A percentile compares a stretch with the other conserved stretches of the same genome.
These are phyloP conservation scores for Talaromyces sp. DNA, from an alignment of 2,329 filamentous ascomycete species.

Conservation along the genomic window DNA sequence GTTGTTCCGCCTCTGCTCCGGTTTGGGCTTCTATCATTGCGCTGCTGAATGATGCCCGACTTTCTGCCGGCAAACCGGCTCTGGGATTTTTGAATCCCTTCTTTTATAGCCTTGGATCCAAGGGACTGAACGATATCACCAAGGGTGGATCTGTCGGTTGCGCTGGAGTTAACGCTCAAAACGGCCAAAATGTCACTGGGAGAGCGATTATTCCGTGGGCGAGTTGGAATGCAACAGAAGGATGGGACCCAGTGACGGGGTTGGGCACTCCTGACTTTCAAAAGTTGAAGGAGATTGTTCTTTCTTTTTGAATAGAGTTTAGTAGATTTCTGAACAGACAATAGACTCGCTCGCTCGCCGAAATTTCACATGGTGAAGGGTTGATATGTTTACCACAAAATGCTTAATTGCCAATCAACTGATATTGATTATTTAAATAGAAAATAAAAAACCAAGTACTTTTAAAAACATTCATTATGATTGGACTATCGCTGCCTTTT, in stretches of 20 bases:
- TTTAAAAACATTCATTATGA: background rate
- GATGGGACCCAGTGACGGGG: slow-evolving; percentile 28
- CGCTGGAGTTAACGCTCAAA: slow-evolving; percentile 32
- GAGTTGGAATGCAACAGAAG: slow-evolving; percentile 9
- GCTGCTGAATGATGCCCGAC: slow-evolving; percentile 58
- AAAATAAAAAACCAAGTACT: background rate
- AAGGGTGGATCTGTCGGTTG: slow-evolving; percentile 45
- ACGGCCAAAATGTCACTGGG: background rate
- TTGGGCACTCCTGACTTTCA: slow-evolving; percentile 23
- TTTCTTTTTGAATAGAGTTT: background rate
- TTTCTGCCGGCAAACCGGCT: slow-evolving; percentile 45
- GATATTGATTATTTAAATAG: too few species aligned
- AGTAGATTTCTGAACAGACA: background rate
- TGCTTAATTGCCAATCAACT: too few species aligned
- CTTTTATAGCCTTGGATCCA: slow-evolving; percentile 45
- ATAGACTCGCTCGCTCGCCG: too few species aligned
- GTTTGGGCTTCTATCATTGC: slow-evolving; percentile 55
- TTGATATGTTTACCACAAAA: background rate
- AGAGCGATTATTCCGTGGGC: background rate
- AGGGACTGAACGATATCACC: slow-evolving; percentile 45
- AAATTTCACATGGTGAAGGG: too few species aligned
- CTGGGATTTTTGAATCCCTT: slow-evolving; percentile 59
- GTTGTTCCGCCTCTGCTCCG: slow-evolving; percentile 51
- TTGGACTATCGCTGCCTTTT: background rate
- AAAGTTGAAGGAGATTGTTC: slow-evolving; percentile 1